Base-by-base conservation (phyloP, 2,329 filamentous ascomycete genomes). In the Botrytis fragariae region DNA sequence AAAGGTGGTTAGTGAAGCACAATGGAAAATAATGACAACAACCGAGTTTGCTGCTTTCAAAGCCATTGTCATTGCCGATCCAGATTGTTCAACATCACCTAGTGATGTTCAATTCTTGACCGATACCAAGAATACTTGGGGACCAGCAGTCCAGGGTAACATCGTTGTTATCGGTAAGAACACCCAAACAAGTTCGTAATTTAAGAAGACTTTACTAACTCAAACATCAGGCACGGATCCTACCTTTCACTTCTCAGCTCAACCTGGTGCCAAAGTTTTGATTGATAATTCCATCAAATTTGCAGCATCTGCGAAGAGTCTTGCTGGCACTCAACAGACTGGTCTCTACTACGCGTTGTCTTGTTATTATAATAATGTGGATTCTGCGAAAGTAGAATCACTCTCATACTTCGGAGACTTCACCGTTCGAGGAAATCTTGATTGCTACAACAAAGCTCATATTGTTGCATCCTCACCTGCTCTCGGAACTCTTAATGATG, bases 41-140 rank as follows among this genome's bases (percentile, higher is more conserved):
- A 79, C 79, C 51, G 84, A 86, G 74, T 85, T 85, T 77, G 80
- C 83, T 63, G 79, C 81, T 72, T 86, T 82, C 82, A 84, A 83
- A 77, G 84, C 84, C 20, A 83, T 86, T 69, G 78, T 86, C 71
- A 79, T 85, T 54, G 81, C 83, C 10, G 84, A 86, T 74, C 74
- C 74, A 35, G 81, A 83, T 18, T 77, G 80, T 64, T 82, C 82
- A 74, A 79, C 78, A 12, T 76, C 77, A 68, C 76, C 78, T 22
- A 74, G 71, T 69, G 75, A 76, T 22, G 80, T 85, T 72, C 76
- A 80, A 42, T 83, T 84, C 72, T 78, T 85, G 16, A 79, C 82
- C 44, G 80, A 82, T 54, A 83, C 83, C 37, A 84, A 84, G 74
- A 75, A 77, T 6, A 76, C 76, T 16, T 85, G 84, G 84, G 81